Base-by-base conservation (phyloP, 345 rosid genomes). In the Carallia brachiata region DNA sequence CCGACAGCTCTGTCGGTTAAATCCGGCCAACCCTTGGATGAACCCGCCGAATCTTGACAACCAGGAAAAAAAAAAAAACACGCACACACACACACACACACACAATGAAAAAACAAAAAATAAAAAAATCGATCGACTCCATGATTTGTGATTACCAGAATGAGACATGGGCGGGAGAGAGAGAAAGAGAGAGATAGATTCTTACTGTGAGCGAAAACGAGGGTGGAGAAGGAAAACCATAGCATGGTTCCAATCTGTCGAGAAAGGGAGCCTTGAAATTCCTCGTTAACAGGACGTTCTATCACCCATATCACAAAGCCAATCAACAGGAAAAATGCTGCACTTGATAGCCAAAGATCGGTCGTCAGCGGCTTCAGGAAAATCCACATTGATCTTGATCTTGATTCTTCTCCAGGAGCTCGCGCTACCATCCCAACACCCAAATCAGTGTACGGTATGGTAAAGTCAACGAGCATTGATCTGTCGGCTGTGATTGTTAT, bases 131-230 rank as follows among this genome's bases (percentile, higher is more conserved):
- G 23, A 23, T 23, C 23, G 23, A 23, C 23, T 23, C 23, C 23
- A 23, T 23, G 23, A 23, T 23, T 23, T 23, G 23, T 23, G 23
- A 23, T 23, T 23, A 23, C 23, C 23, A 23, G 23, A 23, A 23
- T 32, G 34, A 1, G 34, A 32, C 2, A 32, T 32, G 34, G 34
- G 34, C 0, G 34, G 4, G 34, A 32, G 4, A 32, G 34, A 32
- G 50, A 1, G 50, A 12, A 2, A 2, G 48, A 23, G 23, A 40
- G 15, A 40, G 23, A 23, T 23, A 23, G 50, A 4, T 44, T 44
- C 79, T 65, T 83, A 86, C 90, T 66, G 0, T 86, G 89, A 5
- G 89, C 84, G 61, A 80, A 86, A 17, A 83, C 85, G 1, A 88
- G 68, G 4, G 87, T 83, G 15, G 88, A 82, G 75, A 88, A 86